Conservation (phyloP, 2,329 filamentous ascomycete genomes). For the Fusarium sp. region DNA sequence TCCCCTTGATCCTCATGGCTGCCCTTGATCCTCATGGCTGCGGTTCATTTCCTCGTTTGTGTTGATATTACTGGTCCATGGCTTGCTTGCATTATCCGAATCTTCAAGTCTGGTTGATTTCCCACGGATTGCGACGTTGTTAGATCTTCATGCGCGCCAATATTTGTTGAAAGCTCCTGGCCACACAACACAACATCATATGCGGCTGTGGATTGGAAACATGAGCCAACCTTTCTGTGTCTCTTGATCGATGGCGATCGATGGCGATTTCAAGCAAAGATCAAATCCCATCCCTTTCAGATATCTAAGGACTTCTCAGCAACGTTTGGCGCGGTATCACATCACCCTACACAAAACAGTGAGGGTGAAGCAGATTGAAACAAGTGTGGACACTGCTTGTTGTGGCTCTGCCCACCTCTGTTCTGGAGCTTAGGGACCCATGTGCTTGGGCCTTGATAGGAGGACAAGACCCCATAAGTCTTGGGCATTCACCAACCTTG, state of each 20-base stretch:
- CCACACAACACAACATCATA: conserved; percentile 5
- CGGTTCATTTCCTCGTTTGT: neutral
- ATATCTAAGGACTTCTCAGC: conserved; percentile 18
- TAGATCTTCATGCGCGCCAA: conserved; percentile 17
- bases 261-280: conserved; percentile 28
- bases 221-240: conserved; percentile 11
- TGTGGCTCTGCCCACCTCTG: conserved; percentile 23
- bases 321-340: conserved; percentile 34
- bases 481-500: conserved; percentile 46
- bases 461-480: conserved; percentile 37
- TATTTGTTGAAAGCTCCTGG: conserved; percentile 5
- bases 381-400: conserved; percentile 45
- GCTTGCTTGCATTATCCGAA: conserved; percentile 5
- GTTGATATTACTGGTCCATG: conserved; percentile 2
- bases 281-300: conserved; percentile 24
- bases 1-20: conserved; percentile 2
- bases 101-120: conserved; percentile 15
- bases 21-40: conserved; percentile 1
- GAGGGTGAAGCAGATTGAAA: conserved; percentile 41
- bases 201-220: conserved; percentile 1
- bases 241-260: neutral
- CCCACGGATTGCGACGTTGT: conserved; percentile 5
- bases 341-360: conserved; percentile 36
- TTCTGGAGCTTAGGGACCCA: conserved; percentile 23
- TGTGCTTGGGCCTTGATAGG: conserved; percentile 44